Percentiles rank a stretch among this genome's conserved stretches.
phyloP scores from a whole-genome alignment of 441 rosid genomes.

The Lepidium campestre region DNA sequence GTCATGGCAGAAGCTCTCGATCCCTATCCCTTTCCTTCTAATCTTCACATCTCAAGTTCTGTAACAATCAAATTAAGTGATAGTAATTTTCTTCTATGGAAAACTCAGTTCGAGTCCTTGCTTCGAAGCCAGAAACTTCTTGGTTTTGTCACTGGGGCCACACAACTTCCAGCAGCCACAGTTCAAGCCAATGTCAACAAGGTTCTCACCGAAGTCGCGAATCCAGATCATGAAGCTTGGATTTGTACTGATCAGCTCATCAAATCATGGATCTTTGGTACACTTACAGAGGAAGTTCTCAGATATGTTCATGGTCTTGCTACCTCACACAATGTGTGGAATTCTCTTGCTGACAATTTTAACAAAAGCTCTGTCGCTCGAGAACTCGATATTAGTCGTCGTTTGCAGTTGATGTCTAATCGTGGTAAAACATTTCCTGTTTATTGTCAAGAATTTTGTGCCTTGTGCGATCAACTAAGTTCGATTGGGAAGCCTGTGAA shows the following conservation, averaged over 20 bases:
- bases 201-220: too few relatives aligned
- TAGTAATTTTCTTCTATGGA: not conserved
- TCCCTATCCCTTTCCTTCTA: not conserved
- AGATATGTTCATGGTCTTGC: not conserved
- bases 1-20: not conserved
- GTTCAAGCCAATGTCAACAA: too few relatives aligned
- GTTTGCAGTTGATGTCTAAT: not conserved
- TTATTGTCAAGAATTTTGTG: not conserved
- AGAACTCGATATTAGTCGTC: not conserved
- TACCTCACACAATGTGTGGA: fast-evolving
- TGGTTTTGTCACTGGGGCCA: not conserved
- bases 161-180: not conserved
- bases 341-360: not conserved
- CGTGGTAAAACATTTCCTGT: fast-evolving
- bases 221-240: not conserved
- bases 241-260: not conserved
- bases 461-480: not conserved
- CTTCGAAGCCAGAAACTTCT: not conserved
- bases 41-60: not conserved
- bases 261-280: not conserved
- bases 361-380: not conserved
- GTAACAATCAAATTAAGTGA: not conserved
- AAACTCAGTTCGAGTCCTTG: not conserved
- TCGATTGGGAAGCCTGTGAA: not conserved
- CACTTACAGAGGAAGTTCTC: not conserved